A percentile compares a stretch with the other conserved stretches of the same genome.
Conservation (phyloP, 768 basidiomycete genomes). For the Xerocomellus dryophilus region DNA sequence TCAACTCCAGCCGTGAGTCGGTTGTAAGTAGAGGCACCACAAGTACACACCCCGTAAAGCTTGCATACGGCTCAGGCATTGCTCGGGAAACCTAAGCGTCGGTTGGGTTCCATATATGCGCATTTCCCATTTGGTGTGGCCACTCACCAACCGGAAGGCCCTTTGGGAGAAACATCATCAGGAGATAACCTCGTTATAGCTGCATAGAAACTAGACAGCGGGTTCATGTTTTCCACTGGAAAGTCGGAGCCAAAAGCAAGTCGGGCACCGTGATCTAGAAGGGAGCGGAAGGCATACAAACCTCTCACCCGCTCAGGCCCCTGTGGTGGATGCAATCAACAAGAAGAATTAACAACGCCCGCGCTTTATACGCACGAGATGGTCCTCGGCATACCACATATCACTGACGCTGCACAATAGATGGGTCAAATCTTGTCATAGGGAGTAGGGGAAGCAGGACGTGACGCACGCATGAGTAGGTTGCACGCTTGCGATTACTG, state of each 20-base stretch:
- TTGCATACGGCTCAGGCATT: constrained; percentile 71
- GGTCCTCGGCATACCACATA: constrained; percentile 87
- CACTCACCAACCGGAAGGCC: constrained; percentile 75
- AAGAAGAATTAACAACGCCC: not conserved
- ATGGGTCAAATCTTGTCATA: not conserved
- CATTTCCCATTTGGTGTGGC: not conserved
- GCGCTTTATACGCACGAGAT: constrained; percentile 51
- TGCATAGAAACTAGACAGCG: constrained; percentile 81
- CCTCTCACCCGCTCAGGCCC: constrained; percentile 81
- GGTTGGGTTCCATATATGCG: not conserved
- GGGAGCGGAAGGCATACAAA: constrained; percentile 82
- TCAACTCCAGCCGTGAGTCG: not conserved
- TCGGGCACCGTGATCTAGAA: constrained; percentile 59
- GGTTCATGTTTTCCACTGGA: constrained; percentile 86
- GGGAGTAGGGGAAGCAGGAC: not conserved
- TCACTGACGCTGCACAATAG: constrained; percentile 57
- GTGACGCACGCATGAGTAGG: constrained; percentile 77
- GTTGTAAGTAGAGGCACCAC: not conserved
- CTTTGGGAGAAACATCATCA: constrained; percentile 76
- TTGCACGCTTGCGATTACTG: constrained; percentile 91
- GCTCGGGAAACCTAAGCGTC: constrained; percentile 69
- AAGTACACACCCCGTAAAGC: constrained; percentile 63
- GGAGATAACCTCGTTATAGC: constrained; percentile 73
- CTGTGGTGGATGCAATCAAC: constrained; percentile 33
- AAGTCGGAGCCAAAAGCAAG: constrained; percentile 87